phyloP scores from a whole-genome alignment of 768 basidiomycete genomes.

The button mushroom (Agaricus bisporus) region DNA sequence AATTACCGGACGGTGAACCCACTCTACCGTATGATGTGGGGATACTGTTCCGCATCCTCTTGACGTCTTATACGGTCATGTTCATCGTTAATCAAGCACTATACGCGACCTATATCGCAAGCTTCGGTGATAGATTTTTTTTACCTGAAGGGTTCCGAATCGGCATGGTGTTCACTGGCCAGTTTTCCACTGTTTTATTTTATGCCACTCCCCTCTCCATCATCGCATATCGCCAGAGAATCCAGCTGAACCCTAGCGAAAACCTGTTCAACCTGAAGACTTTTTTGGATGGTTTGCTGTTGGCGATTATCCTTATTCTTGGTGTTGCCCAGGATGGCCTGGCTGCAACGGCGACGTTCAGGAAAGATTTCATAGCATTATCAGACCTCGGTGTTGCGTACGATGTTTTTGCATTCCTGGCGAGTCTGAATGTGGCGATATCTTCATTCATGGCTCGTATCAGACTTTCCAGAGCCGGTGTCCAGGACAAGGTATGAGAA shows the following conservation, averaged over 20 bases:
- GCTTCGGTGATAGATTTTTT: not conserved
- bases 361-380: not conserved
- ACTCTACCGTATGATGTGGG: not conserved
- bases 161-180: not conserved
- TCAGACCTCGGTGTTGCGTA: not conserved
- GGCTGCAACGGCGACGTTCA: not conserved
- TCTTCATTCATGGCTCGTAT: not conserved
- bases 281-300: constrained; percentile 1
- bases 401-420: not conserved
- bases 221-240: constrained; percentile 2
- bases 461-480: not conserved
- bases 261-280: not conserved
- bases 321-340: not conserved
- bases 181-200: not conserved
- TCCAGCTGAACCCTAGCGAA: constrained; percentile 1
- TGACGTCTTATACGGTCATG: not conserved
- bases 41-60: constrained; percentile 1
- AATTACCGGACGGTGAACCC: not conserved
- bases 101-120: not conserved
- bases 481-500: not conserved
- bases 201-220: not conserved
- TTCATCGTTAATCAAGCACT: not conserved
- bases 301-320: constrained; percentile 1
- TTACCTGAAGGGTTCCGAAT: not conserved
- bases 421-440: not conserved